phyloP scores from a whole-genome alignment of 345 rosid genomes.

The Citrus maxima region DNA sequence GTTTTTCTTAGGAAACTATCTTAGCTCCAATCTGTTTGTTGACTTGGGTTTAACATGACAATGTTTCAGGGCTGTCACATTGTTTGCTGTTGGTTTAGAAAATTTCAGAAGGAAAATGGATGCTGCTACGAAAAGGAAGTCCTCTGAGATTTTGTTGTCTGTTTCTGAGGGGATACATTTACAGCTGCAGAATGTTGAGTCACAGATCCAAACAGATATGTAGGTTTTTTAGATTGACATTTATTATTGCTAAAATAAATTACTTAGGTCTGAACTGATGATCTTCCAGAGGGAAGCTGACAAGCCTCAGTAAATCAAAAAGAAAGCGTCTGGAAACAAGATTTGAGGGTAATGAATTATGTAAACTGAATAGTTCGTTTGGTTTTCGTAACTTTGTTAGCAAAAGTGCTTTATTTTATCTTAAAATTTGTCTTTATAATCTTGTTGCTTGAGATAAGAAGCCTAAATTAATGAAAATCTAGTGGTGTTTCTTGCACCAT shows the following conservation, averaged over 20 bases:
- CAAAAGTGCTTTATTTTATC: background rate
- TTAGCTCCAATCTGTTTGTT: conserved; percentile 8
- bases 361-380: background rate
- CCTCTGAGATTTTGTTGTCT: conserved; percentile 69
- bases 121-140: conserved; percentile 60
- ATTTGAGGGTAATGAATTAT: conserved; percentile 57
- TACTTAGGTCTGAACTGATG: conserved; percentile 20
- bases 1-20: background rate
- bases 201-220: conserved; percentile 71
- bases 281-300: conserved; percentile 57
- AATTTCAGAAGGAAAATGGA: conserved; percentile 66
- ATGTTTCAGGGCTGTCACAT: conserved; percentile 59
- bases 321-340: conserved; percentile 69
- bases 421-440: background rate
- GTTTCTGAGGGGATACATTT: conserved; percentile 60
- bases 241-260: conserved; percentile 10
- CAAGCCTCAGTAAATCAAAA: conserved; percentile 57
- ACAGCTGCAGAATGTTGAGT: conserved; percentile 61
- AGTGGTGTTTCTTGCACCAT: background rate
- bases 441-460: background rate
- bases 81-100: conserved; percentile 65
- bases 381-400: conserved; percentile 1
- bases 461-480: background rate
- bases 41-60: conserved; percentile 23
- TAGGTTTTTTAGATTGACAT: conserved; percentile 34